phyloP scores from a whole-genome alignment of 805 yeast species.

The Sugiyamaella marilandica region DNA sequence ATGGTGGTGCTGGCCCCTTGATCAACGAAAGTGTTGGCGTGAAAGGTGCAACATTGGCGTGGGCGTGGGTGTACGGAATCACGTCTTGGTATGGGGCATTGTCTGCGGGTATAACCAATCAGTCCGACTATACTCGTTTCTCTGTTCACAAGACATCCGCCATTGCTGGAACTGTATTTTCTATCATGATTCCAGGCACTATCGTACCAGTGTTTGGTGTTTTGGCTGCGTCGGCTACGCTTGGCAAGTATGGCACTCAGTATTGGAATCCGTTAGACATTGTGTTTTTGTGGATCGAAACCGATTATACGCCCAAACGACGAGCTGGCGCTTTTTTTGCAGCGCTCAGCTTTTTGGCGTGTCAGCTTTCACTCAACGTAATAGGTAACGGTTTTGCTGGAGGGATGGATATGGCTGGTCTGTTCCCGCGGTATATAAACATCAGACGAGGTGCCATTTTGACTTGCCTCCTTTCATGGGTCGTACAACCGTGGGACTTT shows the following conservation, averaged over 20 bases:
- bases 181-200: conserved; percentile 39
- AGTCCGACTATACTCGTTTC: conserved; percentile 42
- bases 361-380: conserved; percentile 43
- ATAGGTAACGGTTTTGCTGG: conserved; percentile 46
- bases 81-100: conserved; percentile 39
- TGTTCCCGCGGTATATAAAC: conserved; percentile 44
- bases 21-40: conserved; percentile 35
- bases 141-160: conserved; percentile 37
- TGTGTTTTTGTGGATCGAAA: conserved; percentile 36
- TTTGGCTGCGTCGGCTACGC: conserved; percentile 42
- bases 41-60: conserved; percentile 1
- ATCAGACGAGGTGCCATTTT: conserved; percentile 37
- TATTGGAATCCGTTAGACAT: conserved; percentile 46
- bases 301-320: conserved; percentile 35
- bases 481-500: conserved; percentile 39
- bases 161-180: conserved; percentile 37
- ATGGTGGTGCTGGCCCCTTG: conserved; percentile 29
- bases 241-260: conserved; percentile 37
- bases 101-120: conserved; percentile 39
- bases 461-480: conserved; percentile 29
- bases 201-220: conserved; percentile 46
- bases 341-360: conserved; percentile 36
- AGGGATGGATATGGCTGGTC: conserved; percentile 46
- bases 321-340: conserved; percentile 41
- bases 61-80: conserved; percentile 29